These are phyloP conservation scores for Capsella bursapastoris DNA, from an alignment of 345 rosid genomes.

Conservation along the genomic window DNA sequence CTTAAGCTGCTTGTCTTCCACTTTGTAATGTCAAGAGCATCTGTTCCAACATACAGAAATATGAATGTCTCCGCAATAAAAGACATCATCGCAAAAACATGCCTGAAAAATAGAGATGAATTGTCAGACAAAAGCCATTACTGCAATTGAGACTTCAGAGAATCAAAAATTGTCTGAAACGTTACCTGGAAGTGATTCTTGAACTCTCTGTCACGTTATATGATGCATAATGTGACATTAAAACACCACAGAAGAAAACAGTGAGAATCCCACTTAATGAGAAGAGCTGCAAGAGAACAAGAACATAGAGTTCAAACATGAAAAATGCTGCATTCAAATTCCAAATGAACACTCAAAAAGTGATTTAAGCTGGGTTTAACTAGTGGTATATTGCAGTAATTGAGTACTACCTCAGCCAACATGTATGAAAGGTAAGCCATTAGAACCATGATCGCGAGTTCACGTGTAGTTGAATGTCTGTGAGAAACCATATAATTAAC, in stretches of 20 bases:
- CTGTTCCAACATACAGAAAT: constrained; percentile 93
- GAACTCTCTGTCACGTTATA: constrained; percentile 76
- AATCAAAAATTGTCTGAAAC: constrained; percentile 3
- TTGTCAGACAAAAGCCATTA: not conserved
- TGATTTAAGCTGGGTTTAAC: not conserved
- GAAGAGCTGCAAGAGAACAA: constrained; percentile 60
- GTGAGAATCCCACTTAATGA: constrained; percentile 90
- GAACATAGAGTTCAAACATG: not conserved
- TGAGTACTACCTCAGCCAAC: constrained; percentile 75
- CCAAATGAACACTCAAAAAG: not conserved
- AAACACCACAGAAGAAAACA: constrained; percentile 85
- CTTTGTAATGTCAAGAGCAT: constrained; percentile 81
- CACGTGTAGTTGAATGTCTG: constrained; percentile 85
- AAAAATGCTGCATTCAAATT: not conserved
- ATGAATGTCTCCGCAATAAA: constrained; percentile 87
- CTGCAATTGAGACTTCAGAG: not conserved
- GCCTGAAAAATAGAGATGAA: constrained; percentile 52
- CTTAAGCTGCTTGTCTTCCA: constrained; percentile 78
- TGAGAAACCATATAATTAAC: constrained; percentile 14
- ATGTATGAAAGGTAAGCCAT: constrained; percentile 92
- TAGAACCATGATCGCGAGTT: constrained; percentile 70
- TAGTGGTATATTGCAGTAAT: constrained; percentile 4
- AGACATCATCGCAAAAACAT: constrained; percentile 86
- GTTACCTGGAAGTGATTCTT: constrained; percentile 78
- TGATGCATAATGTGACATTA: constrained; percentile 90